phyloP scores from a whole-genome alignment of 768 basidiomycete genomes.

The Sutorius australiensis region DNA sequence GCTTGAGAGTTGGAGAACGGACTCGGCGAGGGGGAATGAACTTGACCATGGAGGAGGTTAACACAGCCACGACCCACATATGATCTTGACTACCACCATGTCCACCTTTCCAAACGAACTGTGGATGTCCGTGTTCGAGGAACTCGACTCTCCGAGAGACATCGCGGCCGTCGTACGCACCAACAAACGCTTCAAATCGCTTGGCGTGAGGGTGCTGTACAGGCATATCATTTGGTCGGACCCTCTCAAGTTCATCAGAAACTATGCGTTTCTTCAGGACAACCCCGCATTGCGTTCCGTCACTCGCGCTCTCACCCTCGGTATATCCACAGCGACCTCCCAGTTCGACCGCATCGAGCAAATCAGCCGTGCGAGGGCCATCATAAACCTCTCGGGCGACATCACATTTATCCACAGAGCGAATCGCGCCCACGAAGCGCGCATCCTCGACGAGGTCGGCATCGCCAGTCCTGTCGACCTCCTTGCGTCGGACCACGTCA shows the following conservation, averaged over 20 bases:
- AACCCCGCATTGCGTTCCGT: conserved; percentile 8
- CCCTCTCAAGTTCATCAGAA: conserved; percentile 27
- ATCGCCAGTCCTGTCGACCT: conserved; percentile 18
- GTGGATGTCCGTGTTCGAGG: conserved; percentile 38
- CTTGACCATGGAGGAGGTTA: background rate
- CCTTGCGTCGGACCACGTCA: conserved; percentile 17
- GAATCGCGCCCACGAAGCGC: conserved; percentile 22
- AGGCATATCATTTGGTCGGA: conserved; percentile 33
- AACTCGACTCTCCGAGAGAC: conserved; percentile 28
- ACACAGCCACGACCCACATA: background rate
- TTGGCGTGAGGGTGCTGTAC: conserved; percentile 32
- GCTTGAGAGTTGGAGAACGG: background rate
- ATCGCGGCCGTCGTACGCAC: conserved; percentile 32
- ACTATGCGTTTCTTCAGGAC: conserved; percentile 15
- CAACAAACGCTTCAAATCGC: conserved; percentile 29
- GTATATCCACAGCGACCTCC: conserved; percentile 20
- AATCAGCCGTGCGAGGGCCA: conserved; percentile 24
- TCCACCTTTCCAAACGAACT: conserved; percentile 35
- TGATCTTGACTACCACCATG: conserved; percentile 9
- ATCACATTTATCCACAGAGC: conserved; percentile 15
- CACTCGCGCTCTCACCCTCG: conserved; percentile 24
- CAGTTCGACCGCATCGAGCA: conserved; percentile 28
- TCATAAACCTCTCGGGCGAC: conserved; percentile 17
- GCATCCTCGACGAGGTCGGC: conserved; percentile 22
- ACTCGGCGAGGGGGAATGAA: background rate